Evolutionary conservation across 805 yeast species (phyloP).

Genomic region (Ogataea glucozyma): DNA sequence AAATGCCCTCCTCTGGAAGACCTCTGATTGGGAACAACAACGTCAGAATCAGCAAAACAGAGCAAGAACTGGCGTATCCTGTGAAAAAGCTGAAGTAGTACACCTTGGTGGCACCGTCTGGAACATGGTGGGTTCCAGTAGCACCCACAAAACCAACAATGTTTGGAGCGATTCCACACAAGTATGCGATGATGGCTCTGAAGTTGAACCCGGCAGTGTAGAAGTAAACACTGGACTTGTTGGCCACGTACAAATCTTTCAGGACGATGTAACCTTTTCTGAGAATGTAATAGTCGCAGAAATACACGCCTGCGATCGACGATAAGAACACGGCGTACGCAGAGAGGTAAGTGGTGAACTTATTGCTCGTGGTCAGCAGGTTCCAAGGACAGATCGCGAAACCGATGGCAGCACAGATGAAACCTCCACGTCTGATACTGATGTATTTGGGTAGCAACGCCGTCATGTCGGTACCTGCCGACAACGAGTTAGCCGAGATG

Average conservation of each 20-base stretch:
- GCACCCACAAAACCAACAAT: slow-evolving; percentile 88
- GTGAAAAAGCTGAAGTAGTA: slow-evolving; percentile 75
- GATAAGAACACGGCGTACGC: slow-evolving; percentile 86
- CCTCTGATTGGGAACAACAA: slow-evolving; percentile 52
- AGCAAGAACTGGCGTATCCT: slow-evolving; percentile 64
- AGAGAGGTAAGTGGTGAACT: slow-evolving; percentile 75
- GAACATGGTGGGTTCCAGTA: slow-evolving; percentile 64
- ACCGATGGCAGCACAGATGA: slow-evolving; percentile 71
- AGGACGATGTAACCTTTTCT: slow-evolving; percentile 70
- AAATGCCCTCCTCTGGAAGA: slow-evolving; percentile 33
- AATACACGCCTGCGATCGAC: slow-evolving; percentile 77
- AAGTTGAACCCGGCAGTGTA: slow-evolving; percentile 74
- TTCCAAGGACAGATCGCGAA: slow-evolving; percentile 83
- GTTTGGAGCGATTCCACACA: slow-evolving; percentile 79
- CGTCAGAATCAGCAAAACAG: slow-evolving; percentile 55
- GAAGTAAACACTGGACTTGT: slow-evolving; percentile 50
- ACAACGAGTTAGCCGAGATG: slow-evolving; percentile 68
- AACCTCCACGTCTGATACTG: slow-evolving; percentile 79
- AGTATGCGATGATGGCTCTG: slow-evolving; percentile 80
- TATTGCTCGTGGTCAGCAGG: slow-evolving; percentile 64
- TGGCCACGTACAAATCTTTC: slow-evolving; percentile 61
- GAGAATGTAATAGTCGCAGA: slow-evolving; percentile 67
- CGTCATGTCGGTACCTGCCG: slow-evolving; percentile 73
- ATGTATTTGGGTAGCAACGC: slow-evolving; percentile 63
- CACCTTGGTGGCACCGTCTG: slow-evolving; percentile 73